phyloP scores from a whole-genome alignment of 345 rosid genomes.

The Gynandropsis gynandra region DNA sequence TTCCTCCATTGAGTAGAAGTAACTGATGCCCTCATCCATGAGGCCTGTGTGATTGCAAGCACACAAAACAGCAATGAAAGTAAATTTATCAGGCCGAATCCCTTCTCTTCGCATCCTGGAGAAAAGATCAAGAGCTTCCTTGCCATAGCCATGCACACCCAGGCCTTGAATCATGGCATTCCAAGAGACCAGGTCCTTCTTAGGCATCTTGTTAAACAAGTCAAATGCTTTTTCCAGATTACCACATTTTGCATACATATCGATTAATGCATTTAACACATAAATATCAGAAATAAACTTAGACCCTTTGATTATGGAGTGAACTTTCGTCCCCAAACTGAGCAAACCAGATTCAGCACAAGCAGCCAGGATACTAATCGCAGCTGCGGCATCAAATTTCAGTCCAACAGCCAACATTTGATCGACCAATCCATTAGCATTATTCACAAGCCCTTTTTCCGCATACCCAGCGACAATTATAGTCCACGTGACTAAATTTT shows the following conservation, averaged over 20 bases:
- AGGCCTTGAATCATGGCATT: constrained; percentile 78
- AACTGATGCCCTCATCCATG: constrained; percentile 56
- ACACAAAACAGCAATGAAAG: constrained; percentile 63
- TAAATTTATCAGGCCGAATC: constrained; percentile 54
- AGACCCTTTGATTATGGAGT: constrained; percentile 38
- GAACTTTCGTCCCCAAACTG: constrained; percentile 59
- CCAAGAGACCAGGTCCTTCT: constrained; percentile 77
- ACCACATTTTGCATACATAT: constrained; percentile 88
- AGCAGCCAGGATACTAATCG: constrained; percentile 69
- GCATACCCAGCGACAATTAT: constrained; percentile 80
- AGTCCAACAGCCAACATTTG: constrained; percentile 52
- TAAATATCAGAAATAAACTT: constrained; percentile 32
- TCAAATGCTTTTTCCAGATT: constrained; percentile 45
- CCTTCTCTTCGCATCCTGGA: constrained; percentile 65
- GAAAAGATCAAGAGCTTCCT: constrained; percentile 56
- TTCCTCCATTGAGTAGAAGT: constrained; percentile 60
- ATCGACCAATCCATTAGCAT: constrained; percentile 49
- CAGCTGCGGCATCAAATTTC: constrained; percentile 51
- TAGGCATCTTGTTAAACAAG: constrained; percentile 46
- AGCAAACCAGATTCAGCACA: constrained; percentile 80
- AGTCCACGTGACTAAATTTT: constrained; percentile 78
- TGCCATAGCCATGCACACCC: constrained; percentile 74
- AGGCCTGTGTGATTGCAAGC: constrained; percentile 82
- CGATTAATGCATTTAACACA: constrained; percentile 67
- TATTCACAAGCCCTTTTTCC: constrained; percentile 50